A percentile compares a stretch with the other conserved stretches of the same genome.
phyloP scores from a whole-genome alignment of 2,329 filamentous ascomycete species.

The Fusarium verrucosum region DNA sequence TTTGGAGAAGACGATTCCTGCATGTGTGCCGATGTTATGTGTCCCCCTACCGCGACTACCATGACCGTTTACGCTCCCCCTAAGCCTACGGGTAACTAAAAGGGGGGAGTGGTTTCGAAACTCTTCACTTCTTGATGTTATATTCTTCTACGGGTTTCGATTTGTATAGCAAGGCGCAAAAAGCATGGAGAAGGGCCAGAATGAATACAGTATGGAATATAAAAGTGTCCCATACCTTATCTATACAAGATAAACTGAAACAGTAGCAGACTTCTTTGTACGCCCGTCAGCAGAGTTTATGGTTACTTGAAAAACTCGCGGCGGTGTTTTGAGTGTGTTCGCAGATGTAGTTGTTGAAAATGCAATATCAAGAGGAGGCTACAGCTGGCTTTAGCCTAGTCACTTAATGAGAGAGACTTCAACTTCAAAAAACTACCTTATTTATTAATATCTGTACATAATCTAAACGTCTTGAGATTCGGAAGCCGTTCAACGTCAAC shows the following conservation, averaged over 20 bases:
- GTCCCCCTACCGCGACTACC: slow-evolving; percentile 35
- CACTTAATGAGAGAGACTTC: background rate
- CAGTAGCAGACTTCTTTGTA: background rate
- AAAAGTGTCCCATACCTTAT: no score
- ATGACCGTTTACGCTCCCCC: slow-evolving; percentile 14
- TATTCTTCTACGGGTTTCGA: slow-evolving; percentile 6
- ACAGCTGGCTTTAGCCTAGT: background rate
- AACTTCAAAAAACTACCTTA: background rate
- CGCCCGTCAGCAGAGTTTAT: background rate
- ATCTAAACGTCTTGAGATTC: background rate
- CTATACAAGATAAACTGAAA: background rate
- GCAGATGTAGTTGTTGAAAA: background rate
- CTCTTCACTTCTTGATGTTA: slow-evolving; percentile 26
- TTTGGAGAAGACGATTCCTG: slow-evolving; percentile 30
- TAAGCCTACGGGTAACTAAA: slow-evolving; percentile 18
- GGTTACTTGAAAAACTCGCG: no score
- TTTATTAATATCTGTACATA: no score
- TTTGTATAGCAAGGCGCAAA: slow-evolving; percentile 6
- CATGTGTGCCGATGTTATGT: slow-evolving; percentile 33
- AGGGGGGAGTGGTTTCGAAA: background rate
- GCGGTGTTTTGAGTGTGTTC: background rate
- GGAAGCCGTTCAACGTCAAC: background rate
- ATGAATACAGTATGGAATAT: background rate
- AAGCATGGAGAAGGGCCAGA: background rate
- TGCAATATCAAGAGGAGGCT: background rate